Percentiles rank a stretch among this genome's conserved stretches.
These are phyloP conservation scores for Euphrasia confusa DNA, from an alignment of 257 asterid species.

Conservation along the genomic window DNA sequence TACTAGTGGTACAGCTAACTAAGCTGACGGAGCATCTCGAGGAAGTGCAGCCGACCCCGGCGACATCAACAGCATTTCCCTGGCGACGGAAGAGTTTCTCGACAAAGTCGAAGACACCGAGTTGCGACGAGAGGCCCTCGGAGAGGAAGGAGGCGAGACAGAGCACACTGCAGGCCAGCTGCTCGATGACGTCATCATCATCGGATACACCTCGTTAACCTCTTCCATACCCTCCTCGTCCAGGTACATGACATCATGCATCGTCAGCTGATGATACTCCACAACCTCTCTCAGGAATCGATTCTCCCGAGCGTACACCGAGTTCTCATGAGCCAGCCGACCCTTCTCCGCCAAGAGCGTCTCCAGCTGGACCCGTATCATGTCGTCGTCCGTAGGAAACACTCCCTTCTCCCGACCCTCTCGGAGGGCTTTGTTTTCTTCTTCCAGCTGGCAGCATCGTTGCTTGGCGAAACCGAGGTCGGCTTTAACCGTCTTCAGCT, in stretches of 20 bases:
- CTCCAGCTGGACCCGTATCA: constrained; percentile 87
- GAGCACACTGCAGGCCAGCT: constrained; percentile 43
- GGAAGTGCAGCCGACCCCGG: not conserved
- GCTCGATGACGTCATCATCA: constrained; percentile 17
- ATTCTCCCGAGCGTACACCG: constrained; percentile 81
- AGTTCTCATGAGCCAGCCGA: constrained; percentile 77
- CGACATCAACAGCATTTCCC: not conserved
- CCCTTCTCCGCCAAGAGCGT: constrained; percentile 93
- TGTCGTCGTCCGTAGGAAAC: constrained; percentile 80
- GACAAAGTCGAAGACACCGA: constrained; percentile 23
- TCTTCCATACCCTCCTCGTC: constrained; percentile 87
- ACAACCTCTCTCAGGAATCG: constrained; percentile 91
- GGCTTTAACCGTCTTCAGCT: constrained; percentile 81
- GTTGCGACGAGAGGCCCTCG: constrained; percentile 26
- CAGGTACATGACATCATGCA: constrained; percentile 79
- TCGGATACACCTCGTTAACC: constrained; percentile 60
- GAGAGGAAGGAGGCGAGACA: constrained; percentile 39
- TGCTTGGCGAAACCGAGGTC: constrained; percentile 75
- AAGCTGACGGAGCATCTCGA: not conserved
- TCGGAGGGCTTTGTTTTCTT: constrained; percentile 75
- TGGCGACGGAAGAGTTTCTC: constrained; percentile 27
- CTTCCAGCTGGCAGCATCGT: constrained; percentile 83
- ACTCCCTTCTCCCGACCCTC: constrained; percentile 74
- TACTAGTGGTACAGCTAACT: not conserved
- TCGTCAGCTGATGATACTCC: constrained; percentile 84